These are phyloP conservation scores for Pseudozyma tsukubaensis DNA, from an alignment of 1,284 basidiomycete species.

Conservation along the genomic window DNA sequence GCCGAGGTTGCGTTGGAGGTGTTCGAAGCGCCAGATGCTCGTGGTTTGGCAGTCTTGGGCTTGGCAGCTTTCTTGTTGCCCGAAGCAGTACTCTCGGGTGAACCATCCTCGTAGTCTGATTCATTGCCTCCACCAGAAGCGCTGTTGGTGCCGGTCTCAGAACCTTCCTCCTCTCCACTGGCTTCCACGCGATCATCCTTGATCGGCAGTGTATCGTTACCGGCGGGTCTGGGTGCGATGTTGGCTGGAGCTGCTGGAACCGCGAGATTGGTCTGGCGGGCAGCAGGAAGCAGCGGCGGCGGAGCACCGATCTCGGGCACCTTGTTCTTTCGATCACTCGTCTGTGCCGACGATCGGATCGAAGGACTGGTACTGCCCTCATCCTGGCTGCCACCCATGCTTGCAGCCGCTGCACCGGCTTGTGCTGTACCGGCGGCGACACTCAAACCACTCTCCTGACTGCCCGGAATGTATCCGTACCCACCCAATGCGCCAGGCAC, in stretches of 20 bases:
- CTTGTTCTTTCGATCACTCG: conserved; percentile 23
- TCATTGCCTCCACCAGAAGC: conserved; percentile 29
- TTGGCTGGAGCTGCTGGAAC: background rate
- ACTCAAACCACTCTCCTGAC: conserved; percentile 61
- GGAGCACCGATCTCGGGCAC: conserved; percentile 24
- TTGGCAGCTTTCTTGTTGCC: conserved; percentile 10
- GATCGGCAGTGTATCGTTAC: background rate
- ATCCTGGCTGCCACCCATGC: conserved; percentile 38
- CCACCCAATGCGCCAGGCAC: conserved; percentile 55
- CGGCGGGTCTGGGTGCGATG: background rate
- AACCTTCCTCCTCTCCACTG: conserved; percentile 39
- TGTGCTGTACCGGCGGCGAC: conserved; percentile 20
- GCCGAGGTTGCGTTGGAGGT: background rate
- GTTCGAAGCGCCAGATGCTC: background rate
- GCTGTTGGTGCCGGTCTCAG: conserved; percentile 35
- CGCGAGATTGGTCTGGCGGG: background rate
- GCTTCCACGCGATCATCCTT: conserved; percentile 32
- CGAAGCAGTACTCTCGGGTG: conserved; percentile 7
- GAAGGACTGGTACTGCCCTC: conserved; percentile 54
- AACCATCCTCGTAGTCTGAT: conserved; percentile 43
- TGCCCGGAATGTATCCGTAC: conserved; percentile 65
- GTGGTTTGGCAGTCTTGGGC: conserved; percentile 3
- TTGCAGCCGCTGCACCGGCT: conserved; percentile 8
- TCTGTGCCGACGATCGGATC: conserved; percentile 56
- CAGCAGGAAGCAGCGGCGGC: conserved; percentile 13